These are phyloP conservation scores for Pestalotiopsis sp. DNA, from an alignment of 2,329 filamentous ascomycete genomes.

Conservation along the genomic window DNA sequence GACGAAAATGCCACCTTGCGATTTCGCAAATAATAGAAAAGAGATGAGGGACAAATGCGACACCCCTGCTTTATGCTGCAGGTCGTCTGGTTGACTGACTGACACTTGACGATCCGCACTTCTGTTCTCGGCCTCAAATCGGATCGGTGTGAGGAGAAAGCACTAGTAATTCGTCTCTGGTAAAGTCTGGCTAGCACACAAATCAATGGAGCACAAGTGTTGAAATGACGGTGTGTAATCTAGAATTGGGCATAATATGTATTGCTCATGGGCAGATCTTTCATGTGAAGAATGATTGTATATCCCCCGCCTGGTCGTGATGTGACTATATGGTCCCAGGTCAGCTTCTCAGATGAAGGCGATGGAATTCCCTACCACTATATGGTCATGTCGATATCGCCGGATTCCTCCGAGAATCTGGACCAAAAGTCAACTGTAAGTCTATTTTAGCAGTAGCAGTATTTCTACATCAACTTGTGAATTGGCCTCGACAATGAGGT, in stretches of 20 bases:
- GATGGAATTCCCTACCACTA: too few relatives aligned
- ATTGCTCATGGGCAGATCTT: not conserved
- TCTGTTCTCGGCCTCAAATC: constrained; percentile 3
- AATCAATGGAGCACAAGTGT: not conserved
- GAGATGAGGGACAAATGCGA: constrained; percentile 9
- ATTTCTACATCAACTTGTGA: too few relatives aligned
- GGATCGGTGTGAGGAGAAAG: not conserved
- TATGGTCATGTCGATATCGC: too few relatives aligned
- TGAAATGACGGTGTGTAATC: not conserved
- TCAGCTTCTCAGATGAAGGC: too few relatives aligned
- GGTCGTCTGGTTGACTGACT: not conserved
- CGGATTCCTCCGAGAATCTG: too few relatives aligned
- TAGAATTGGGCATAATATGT: not conserved
- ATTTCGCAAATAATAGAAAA: not conserved
- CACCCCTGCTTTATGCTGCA: not conserved
- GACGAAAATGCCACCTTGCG: constrained; percentile 33
- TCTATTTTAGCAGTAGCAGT: too few relatives aligned
- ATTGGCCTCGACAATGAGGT: too few relatives aligned
- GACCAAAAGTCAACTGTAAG: too few relatives aligned
- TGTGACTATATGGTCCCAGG: too few relatives aligned
- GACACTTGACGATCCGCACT: constrained; percentile 9
- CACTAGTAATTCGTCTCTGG: constrained; percentile 3
- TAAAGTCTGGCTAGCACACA: not conserved
- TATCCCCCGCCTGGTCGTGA: too few relatives aligned
- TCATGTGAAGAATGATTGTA: not conserved